Conservation (phyloP, 2,329 filamentous ascomycete genomes). For the Chrysoporthe puriensis region DNA sequence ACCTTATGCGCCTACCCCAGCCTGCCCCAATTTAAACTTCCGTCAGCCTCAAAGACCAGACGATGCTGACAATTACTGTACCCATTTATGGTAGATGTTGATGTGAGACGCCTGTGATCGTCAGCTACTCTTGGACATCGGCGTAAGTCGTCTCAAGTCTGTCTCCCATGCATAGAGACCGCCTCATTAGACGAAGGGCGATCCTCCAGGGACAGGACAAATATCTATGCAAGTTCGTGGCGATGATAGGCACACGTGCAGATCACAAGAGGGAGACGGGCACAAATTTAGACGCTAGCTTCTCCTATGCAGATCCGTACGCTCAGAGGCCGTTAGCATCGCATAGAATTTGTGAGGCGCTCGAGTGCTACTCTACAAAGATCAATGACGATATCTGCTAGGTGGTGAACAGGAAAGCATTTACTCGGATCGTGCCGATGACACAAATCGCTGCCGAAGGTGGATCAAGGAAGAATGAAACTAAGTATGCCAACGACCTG, state of each 20-base stretch:
- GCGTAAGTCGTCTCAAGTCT: conserved; percentile 5
- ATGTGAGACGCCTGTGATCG: conserved; percentile 3
- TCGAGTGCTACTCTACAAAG: neutral
- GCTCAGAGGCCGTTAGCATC: neutral
- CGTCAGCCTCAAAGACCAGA: conserved; percentile 21
- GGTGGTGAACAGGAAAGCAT: neutral
- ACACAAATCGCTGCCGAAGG: neutral
- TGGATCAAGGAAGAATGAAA: neutral
- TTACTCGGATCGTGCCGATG: conserved; percentile 6
- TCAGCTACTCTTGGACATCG: conserved; percentile 8
- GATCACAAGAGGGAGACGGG: conserved; percentile 14
- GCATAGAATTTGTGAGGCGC: neutral
- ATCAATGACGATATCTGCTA: neutral
- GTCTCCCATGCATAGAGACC: neutral
- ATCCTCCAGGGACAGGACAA: conserved; percentile 4
- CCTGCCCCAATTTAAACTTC: conserved; percentile 8
- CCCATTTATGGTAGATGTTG: neutral
- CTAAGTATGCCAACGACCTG: neutral
- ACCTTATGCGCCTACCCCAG: conserved; percentile 4
- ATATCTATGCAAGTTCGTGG: conserved; percentile 11
- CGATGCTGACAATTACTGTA: conserved; percentile 21
- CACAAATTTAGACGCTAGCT: neutral
- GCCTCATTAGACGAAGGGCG: conserved; percentile 4
- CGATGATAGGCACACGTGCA: conserved; percentile 3
- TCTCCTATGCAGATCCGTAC: neutral